Conservation (phyloP, 306 rosid species). For the Senna siamea region DNA sequence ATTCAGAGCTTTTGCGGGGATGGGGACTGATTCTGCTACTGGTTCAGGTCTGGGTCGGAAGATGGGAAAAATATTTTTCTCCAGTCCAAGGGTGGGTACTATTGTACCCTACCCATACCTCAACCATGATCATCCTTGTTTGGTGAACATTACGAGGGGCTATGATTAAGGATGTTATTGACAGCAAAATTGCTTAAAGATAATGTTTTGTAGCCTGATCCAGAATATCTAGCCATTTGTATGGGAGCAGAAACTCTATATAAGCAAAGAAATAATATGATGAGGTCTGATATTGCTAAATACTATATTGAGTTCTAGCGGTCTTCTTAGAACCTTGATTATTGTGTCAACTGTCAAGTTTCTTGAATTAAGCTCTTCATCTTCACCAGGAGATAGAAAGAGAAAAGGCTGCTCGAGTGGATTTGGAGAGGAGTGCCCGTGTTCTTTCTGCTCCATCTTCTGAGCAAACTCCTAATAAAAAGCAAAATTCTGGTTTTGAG, state of each 20-base stretch:
- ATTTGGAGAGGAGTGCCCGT: constrained; percentile 77
- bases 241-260: constrained; percentile 27
- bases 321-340: constrained; percentile 26
- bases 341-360: constrained; percentile 33
- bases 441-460: background rate
- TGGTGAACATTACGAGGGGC: no score
- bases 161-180: no score
- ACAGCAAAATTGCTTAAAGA: no score
- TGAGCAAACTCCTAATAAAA: constrained; percentile 60
- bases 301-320: constrained; percentile 22
- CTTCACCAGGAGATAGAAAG: constrained; percentile 82
- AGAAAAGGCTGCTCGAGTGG: constrained; percentile 91
- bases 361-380: constrained; percentile 40
- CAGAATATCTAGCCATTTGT: constrained; percentile 27
- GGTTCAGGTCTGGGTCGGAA: no score
- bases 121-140: no score
- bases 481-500: constrained; percentile 67
- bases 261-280: constrained; percentile 16
- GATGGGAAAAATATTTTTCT: no score
- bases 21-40: no score
- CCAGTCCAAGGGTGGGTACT: no score
- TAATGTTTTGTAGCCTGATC: background rate
- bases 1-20: no score
- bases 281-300: constrained; percentile 14
- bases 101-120: no score